These are phyloP conservation scores for Penicillium sp. DNA, from an alignment of 2,329 filamentous ascomycete genomes.

Conservation along the genomic window DNA sequence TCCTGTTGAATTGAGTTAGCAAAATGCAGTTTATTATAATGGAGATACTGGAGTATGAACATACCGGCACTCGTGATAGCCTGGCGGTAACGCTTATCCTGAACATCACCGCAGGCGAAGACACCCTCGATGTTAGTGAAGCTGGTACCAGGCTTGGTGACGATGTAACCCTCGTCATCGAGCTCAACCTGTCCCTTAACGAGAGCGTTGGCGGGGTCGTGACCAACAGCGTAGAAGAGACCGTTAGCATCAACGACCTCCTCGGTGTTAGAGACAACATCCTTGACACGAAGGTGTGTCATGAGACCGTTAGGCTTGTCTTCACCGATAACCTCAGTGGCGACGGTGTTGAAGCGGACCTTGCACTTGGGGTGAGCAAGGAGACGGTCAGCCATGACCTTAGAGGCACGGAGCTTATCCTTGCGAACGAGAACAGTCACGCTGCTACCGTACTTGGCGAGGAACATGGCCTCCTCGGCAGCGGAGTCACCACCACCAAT, in stretches of 20 bases:
- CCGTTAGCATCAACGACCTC: conserved; percentile 88
- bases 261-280: conserved; percentile 70
- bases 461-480: conserved; percentile 93
- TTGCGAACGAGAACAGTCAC: conserved; percentile 90
- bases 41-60: conserved; percentile 48
- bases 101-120: conserved; percentile 94
- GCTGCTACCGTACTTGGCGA: conserved; percentile 95
- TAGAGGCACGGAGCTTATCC: conserved; percentile 81
- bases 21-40: not conserved
- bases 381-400: conserved; percentile 86
- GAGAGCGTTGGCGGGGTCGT: conserved; percentile 87
- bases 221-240: conserved; percentile 94
- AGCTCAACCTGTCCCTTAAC: conserved; percentile 88
- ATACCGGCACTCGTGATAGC: conserved; percentile 94
- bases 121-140: conserved; percentile 86
- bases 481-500: conserved; percentile 97
- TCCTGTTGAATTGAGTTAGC: conserved; percentile 51
- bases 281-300: conserved; percentile 80
- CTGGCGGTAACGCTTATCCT: conserved; percentile 97
- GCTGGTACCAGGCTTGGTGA: conserved; percentile 84
- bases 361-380: conserved; percentile 84
- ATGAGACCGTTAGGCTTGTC: conserved; percentile 73
- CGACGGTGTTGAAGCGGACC: conserved; percentile 79
- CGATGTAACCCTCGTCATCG: conserved; percentile 86
- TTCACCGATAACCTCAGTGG: conserved; percentile 80